Percentiles rank a stretch among this genome's conserved stretches.
Evolutionary conservation across 176 grass and related monocot genomes (phyloP).

Genomic region (Triticum aestivum): IWGSC_CS_RefSeq_v2.1 NC_057803.1:466385462-466385961

Average conservation of each 20-base stretch:
- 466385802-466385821: slow-evolving; percentile 42
- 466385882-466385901: slow-evolving; percentile 39
- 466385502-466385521: too few species aligned
- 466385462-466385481: too few species aligned
- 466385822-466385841: slow-evolving; percentile 18
- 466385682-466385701: slow-evolving; percentile 44
- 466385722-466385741: slow-evolving; percentile 43
- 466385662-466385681: slow-evolving; percentile 44
- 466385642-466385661: neutral
- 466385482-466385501: too few species aligned
- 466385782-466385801: slow-evolving; percentile 41
- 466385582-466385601: neutral
- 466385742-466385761: slow-evolving; percentile 29
- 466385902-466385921: slow-evolving; percentile 53
- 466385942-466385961: slow-evolving; percentile 11
- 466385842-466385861: slow-evolving; percentile 39
- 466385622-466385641: neutral
- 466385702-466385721: slow-evolving; percentile 51
- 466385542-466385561: too few species aligned
- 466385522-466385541: too few species aligned
- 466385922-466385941: neutral
- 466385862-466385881: slow-evolving; percentile 51
- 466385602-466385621: neutral
- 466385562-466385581: too few species aligned
- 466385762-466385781: slow-evolving; percentile 34